phyloP scores from a whole-genome alignment of 2,329 filamentous ascomycete species.

The Mariannaea sp. region DNA sequence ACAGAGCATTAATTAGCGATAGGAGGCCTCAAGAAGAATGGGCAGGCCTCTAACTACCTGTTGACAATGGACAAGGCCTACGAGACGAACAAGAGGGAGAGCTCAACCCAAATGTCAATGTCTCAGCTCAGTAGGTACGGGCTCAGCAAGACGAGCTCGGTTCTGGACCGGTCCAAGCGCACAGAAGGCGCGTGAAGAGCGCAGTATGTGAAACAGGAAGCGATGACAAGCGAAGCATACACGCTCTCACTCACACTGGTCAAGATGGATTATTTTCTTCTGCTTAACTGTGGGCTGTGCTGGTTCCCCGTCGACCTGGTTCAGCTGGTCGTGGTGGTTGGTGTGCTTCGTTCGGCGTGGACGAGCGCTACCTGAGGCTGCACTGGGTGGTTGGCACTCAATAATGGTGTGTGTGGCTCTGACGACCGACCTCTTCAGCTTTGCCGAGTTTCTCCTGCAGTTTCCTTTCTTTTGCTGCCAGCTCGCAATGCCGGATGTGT shows the following conservation, averaged over 20 bases:
- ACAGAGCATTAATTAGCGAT: background rate
- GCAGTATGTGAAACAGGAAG: slow-evolving; percentile 2
- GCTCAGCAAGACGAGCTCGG: background rate
- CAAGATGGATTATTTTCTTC: too few species aligned
- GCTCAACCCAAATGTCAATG: slow-evolving; percentile 35
- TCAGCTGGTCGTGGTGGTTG: background rate
- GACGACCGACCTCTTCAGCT: background rate
- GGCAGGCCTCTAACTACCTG: background rate
- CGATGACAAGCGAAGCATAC: background rate
- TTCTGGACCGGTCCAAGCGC: slow-evolving; percentile 13
- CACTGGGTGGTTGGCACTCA: slow-evolving; percentile 1
- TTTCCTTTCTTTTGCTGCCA: background rate
- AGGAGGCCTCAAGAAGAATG: background rate
- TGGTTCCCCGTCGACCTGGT: background rate
- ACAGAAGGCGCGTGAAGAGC: background rate
- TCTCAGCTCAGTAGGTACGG: slow-evolving; percentile 35
- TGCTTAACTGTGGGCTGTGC: background rate
- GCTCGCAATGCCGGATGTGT: background rate
- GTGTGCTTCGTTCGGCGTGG: background rate
- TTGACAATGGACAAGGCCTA: background rate
- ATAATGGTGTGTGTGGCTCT: slow-evolving; percentile 16
- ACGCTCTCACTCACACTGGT: too few species aligned
- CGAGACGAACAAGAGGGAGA: background rate
- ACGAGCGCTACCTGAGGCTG: background rate
- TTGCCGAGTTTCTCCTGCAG: background rate